phyloP scores from a whole-genome alignment of 257 asterid genomes.

The Echites panduratus region DNA sequence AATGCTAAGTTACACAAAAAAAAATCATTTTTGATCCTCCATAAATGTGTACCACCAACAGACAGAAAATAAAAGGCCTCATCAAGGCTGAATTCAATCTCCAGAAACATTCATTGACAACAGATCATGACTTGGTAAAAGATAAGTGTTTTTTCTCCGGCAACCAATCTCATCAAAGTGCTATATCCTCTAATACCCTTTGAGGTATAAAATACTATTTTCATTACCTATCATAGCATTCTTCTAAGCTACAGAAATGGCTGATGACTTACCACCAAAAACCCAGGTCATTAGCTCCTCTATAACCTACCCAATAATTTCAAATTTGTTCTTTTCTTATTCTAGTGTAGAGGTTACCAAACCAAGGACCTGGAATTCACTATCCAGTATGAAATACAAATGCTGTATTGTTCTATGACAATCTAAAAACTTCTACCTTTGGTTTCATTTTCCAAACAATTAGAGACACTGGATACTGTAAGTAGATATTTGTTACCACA shows the following conservation, averaged over 20 bases:
- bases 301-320: not conserved
- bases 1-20: not conserved
- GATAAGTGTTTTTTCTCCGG: not conserved
- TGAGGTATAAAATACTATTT: not conserved
- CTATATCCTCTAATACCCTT: not conserved
- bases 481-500: not conserved
- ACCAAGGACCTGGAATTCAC: not conserved
- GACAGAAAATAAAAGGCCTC: not conserved
- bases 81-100: not conserved
- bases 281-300: not conserved
- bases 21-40: not conserved
- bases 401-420: not conserved
- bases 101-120: not conserved
- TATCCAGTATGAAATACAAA: not conserved
- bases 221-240: not conserved
- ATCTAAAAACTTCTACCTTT: not conserved
- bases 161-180: not conserved
- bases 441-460: not conserved
- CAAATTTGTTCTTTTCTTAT: not conserved
- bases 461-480: not conserved
- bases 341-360: not conserved
- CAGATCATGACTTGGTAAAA: not conserved
- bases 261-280: not conserved
- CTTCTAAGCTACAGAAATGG: not conserved
- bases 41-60: not conserved